Evolutionary conservation across 225 moss, liverwort and hornwort genomes (phyloP).

Genomic region (Pleurozium schreberi): DNA sequence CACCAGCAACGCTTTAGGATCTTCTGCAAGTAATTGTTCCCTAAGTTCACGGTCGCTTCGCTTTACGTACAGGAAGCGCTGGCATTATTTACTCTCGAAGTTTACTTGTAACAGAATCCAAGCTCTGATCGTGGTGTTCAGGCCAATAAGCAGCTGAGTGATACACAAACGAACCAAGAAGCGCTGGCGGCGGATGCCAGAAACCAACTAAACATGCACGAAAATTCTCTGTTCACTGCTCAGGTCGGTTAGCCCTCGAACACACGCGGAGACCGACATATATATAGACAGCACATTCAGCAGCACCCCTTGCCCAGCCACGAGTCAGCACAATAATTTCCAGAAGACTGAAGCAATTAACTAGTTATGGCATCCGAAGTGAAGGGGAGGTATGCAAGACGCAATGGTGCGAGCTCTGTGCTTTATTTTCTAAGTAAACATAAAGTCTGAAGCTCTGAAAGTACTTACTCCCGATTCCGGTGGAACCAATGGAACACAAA

Average conservation of each 20-base stretch:
- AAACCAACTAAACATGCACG: neutral
- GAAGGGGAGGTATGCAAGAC: neutral
- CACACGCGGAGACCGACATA: neutral
- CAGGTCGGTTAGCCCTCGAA: neutral
- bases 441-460: neutral
- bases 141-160: neutral
- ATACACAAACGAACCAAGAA: too few species aligned
- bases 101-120: neutral
- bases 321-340: neutral
- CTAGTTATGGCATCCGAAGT: neutral
- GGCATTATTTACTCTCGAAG: neutral
- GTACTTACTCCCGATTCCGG: neutral
- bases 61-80: neutral
- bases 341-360: neutral
- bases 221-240: neutral
- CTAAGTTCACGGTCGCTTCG: too few species aligned
- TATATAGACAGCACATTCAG: neutral
- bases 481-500: neutral
- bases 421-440: neutral
- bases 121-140: neutral
- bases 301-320: neutral
- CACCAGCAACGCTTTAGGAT: too few species aligned
- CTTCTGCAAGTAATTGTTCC: neutral
- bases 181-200: neutral
- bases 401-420: neutral